These are phyloP conservation scores for Mycena galopus DNA, from an alignment of 768 basidiomycete genomes.

Conservation along the genomic window DNA sequence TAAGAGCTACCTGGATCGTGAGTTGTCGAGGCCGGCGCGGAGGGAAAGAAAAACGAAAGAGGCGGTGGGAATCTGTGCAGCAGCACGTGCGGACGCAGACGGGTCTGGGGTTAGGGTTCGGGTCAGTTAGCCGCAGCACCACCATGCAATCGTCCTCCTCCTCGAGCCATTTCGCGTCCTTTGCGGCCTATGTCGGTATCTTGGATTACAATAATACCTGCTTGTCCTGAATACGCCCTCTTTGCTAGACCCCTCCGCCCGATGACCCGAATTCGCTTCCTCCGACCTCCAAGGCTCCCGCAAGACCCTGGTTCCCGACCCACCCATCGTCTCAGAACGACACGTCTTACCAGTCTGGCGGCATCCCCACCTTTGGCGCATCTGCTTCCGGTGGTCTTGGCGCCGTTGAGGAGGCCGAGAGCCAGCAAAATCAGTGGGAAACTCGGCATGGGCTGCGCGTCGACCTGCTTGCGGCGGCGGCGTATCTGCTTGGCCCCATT, in stretches of 20 bases:
- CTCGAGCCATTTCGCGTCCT: conserved; percentile 62
- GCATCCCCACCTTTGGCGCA: conserved; percentile 67
- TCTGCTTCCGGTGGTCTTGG: conserved; percentile 54
- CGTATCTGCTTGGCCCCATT: conserved; percentile 78
- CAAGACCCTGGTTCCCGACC: conserved; percentile 68
- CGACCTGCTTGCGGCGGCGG: conserved; percentile 72
- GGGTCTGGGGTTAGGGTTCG: neutral
- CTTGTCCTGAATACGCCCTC: conserved; percentile 13
- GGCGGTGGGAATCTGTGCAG: conserved; percentile 49
- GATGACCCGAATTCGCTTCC: conserved; percentile 59
- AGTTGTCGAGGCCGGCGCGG: conserved; percentile 56
- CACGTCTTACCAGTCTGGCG: conserved; percentile 80
- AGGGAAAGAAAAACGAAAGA: conserved; percentile 26
- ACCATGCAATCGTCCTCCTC: conserved; percentile 47
- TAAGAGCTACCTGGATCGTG: conserved; percentile 44
- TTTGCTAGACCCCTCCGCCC: conserved; percentile 66
- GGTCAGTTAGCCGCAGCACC: neutral
- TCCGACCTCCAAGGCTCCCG: conserved; percentile 43
- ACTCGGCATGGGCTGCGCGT: conserved; percentile 76
- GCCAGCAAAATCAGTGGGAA: conserved; percentile 73
- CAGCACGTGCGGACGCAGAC: neutral
- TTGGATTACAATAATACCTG: neutral
- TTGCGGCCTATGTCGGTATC: conserved; percentile 70
- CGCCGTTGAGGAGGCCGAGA: conserved; percentile 55
- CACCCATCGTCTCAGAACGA: conserved; percentile 43